phyloP scores from a whole-genome alignment of 1,284 basidiomycete genomes.

The Boletus semigastroideus region DNA sequence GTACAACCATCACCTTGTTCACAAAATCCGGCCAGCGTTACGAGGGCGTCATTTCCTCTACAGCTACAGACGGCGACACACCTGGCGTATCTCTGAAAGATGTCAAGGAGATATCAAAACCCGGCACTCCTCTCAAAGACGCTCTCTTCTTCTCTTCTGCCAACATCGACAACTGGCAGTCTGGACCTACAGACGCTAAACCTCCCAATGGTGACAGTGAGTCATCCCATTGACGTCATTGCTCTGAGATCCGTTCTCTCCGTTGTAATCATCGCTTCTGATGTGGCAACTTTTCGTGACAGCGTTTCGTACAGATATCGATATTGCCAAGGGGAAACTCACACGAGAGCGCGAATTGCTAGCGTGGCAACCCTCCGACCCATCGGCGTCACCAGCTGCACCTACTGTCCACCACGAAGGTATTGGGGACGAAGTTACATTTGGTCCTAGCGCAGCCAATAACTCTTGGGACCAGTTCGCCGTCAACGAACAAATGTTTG shows the following conservation, averaged over 20 bases:
- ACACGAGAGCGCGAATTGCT: slow-evolving; percentile 79
- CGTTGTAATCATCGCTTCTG: slow-evolving; percentile 5
- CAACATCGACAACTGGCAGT: slow-evolving; percentile 70
- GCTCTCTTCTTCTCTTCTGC: slow-evolving; percentile 63
- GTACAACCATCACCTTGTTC: slow-evolving; percentile 67
- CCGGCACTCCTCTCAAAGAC: slow-evolving; percentile 67
- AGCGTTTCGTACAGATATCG: slow-evolving; percentile 89
- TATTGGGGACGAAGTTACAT: slow-evolving; percentile 64
- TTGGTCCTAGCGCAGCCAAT: slow-evolving; percentile 51
- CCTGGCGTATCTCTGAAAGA: slow-evolving; percentile 72
- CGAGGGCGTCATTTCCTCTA: slow-evolving; percentile 67
- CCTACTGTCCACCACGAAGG: slow-evolving; percentile 22
- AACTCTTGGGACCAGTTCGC: slow-evolving; percentile 94
- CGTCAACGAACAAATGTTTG: slow-evolving; percentile 91
- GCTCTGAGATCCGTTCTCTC: neutral
- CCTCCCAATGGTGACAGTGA: slow-evolving; percentile 66
- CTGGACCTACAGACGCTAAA: slow-evolving; percentile 71
- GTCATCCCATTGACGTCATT: slow-evolving; percentile 18
- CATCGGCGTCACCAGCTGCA: slow-evolving; percentile 20
- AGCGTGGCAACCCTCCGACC: slow-evolving; percentile 64
- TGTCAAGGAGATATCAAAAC: slow-evolving; percentile 63
- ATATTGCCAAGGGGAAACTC: slow-evolving; percentile 67
- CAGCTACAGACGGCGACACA: slow-evolving; percentile 63
- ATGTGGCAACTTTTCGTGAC: slow-evolving; percentile 15
- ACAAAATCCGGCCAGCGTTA: slow-evolving; percentile 69